Evolutionary conservation across 2,329 filamentous ascomycete genomes (phyloP).

Genomic region (Tolypocladium ophioglossoides): DNA sequence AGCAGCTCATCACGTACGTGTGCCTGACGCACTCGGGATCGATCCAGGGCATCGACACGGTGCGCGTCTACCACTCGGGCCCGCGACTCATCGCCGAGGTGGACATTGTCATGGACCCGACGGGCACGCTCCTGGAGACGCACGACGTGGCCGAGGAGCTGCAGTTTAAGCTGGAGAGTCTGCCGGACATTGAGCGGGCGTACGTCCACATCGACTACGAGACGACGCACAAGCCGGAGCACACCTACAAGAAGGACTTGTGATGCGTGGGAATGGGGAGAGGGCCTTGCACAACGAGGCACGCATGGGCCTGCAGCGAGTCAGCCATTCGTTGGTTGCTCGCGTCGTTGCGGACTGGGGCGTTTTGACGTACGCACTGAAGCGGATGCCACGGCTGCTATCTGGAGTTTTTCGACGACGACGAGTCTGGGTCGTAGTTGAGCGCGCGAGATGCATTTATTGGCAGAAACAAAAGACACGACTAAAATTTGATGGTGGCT

Average conservation of each 20-base stretch:
- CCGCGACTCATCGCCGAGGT: constrained; percentile 88
- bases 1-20: constrained; percentile 86
- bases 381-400: not conserved
- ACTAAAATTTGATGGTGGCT: not conserved
- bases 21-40: constrained; percentile 81
- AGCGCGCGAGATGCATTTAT: not conserved
- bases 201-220: constrained; percentile 98
- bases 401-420: no score
- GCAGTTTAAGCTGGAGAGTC: constrained; percentile 84
- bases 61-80: constrained; percentile 85
- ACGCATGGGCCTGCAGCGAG: not conserved
- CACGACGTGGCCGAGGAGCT: constrained; percentile 92
- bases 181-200: constrained; percentile 85
- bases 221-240: constrained; percentile 89
- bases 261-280: constrained; percentile 13
- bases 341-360: not conserved
- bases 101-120: constrained; percentile 84
- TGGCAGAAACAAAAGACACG: not conserved
- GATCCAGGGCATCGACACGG: constrained; percentile 85
- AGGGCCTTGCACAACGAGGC: constrained; percentile 1
- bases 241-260: constrained; percentile 51
- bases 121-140: constrained; percentile 61
- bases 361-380: not conserved
- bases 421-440: not conserved
- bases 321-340: not conserved